These are phyloP conservation scores for Apiotrichum sp. DNA, from an alignment of 1,284 basidiomycete genomes.

Conservation along the genomic window DNA sequence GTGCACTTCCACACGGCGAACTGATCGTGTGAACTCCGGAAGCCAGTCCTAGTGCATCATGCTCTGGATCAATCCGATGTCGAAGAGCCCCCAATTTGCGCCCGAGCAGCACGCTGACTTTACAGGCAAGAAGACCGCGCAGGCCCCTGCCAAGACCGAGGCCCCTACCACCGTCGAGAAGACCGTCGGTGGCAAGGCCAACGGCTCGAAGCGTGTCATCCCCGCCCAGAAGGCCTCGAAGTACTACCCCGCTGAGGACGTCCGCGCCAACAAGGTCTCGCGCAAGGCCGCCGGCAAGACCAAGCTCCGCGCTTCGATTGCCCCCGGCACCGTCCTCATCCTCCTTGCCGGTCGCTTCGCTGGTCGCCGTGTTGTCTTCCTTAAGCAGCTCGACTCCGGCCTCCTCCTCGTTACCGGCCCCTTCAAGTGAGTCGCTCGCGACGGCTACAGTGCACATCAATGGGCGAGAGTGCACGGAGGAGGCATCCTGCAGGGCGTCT, in stretches of 20 bases:
- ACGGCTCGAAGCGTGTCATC: constrained; percentile 80
- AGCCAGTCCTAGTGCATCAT: too few species aligned
- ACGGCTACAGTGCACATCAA: too few species aligned
- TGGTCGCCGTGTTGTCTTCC: constrained; percentile 96
- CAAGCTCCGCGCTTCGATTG: constrained; percentile 78
- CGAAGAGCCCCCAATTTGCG: too few species aligned
- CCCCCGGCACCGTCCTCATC: constrained; percentile 92
- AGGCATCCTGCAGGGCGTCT: too few species aligned
- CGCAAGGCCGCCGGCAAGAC: constrained; percentile 72
- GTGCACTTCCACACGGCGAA: too few species aligned
- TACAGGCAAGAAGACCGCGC: constrained; percentile 65
- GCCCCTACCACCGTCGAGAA: constrained; percentile 63
- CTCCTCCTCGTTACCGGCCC: constrained; percentile 95
- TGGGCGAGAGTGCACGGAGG: too few species aligned
- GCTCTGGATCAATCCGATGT: too few species aligned
- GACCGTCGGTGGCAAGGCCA: constrained; percentile 80
- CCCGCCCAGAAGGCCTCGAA: constrained; percentile 78
- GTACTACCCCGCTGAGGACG: constrained; percentile 97
- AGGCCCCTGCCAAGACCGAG: constrained; percentile 57
- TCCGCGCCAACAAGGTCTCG: constrained; percentile 80
- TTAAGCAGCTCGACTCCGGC: constrained; percentile 93
- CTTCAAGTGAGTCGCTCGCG: constrained; percentile 59
- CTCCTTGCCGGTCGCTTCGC: constrained; percentile 96
- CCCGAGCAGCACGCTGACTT: not conserved
- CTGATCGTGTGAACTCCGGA: too few species aligned